Percentiles rank a stretch among this genome's conserved stretches.
Conservation (phyloP, 2,329 filamentous ascomycete species). For the Xylariaceae sp. region DNA sequence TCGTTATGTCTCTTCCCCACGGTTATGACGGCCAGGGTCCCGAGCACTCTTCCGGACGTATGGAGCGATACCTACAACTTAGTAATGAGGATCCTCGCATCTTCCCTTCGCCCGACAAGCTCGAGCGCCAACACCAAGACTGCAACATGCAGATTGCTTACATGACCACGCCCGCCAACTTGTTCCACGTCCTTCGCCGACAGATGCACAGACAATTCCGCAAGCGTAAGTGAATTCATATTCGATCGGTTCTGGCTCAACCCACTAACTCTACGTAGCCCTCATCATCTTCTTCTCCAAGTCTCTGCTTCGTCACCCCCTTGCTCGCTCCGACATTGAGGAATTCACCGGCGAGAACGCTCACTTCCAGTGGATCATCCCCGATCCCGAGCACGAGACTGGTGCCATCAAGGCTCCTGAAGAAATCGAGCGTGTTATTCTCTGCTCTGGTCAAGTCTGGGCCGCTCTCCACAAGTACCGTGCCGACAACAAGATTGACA, state of each 20-base stretch:
- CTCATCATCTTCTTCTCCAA: slow-evolving; percentile 99
- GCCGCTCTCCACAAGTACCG: slow-evolving; percentile 88
- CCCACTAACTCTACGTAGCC: slow-evolving; percentile 48
- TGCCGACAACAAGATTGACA: slow-evolving; percentile 77
- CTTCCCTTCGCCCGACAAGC: slow-evolving; percentile 83
- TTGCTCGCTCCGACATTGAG: slow-evolving; percentile 84
- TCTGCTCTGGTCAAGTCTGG: slow-evolving; percentile 95
- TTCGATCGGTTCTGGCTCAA: not conserved
- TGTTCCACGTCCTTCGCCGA: slow-evolving; percentile 93
- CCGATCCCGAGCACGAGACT: slow-evolving; percentile 77
- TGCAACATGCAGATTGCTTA: slow-evolving; percentile 99
- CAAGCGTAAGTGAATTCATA: slow-evolving; percentile 68
- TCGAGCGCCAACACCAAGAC: slow-evolving; percentile 96
- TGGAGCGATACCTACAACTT: slow-evolving; percentile 95
- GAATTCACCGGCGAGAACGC: slow-evolving; percentile 81
- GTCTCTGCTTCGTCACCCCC: slow-evolving; percentile 86
- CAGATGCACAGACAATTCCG: slow-evolving; percentile 99
- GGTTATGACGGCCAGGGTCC: slow-evolving; percentile 98
- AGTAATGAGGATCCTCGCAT: slow-evolving; percentile 95
- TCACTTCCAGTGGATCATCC: slow-evolving; percentile 95
- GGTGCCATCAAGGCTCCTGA: slow-evolving; percentile 73
- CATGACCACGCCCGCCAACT: slow-evolving; percentile 92
- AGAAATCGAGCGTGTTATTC: slow-evolving; percentile 87
- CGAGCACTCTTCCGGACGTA: slow-evolving; percentile 94
- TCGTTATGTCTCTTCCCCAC: slow-evolving; percentile 94